Evolutionary conservation across 352 stramenopile genomes (phyloP).

Genomic region (Plasmopara muralis): DNA sequence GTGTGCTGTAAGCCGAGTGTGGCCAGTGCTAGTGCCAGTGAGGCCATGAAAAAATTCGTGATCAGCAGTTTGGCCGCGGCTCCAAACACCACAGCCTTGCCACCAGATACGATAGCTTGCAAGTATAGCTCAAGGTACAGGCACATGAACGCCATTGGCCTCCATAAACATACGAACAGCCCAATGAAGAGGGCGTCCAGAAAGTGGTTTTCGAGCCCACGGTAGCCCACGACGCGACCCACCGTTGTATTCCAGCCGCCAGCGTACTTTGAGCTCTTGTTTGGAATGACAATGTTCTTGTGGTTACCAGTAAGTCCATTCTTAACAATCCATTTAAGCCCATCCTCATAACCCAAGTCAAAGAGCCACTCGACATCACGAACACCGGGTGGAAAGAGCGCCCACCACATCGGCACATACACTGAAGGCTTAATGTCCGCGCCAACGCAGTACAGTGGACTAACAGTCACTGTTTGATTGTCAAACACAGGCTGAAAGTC

Average conservation of each 20-base stretch:
- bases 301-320: conserved; percentile 25
- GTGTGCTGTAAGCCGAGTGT: conserved; percentile 47
- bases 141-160: conserved; percentile 37
- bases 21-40: conserved; percentile 35
- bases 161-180: conserved; percentile 44
- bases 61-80: conserved; percentile 60
- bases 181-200: conserved; percentile 66
- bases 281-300: conserved; percentile 44
- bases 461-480: conserved; percentile 64
- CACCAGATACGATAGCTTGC: conserved; percentile 53
- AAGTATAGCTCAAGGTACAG: conserved; percentile 77
- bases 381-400: conserved; percentile 49
- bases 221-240: conserved; percentile 65
- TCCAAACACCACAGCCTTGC: conserved; percentile 62
- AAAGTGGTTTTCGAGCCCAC: conserved; percentile 53
- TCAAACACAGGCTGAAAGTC: conserved; percentile 81
- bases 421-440: conserved; percentile 85
- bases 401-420: conserved; percentile 86
- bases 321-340: conserved; percentile 58
- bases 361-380: conserved; percentile 82
- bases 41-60: conserved; percentile 45
- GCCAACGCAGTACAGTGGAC: conserved; percentile 78
- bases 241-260: conserved; percentile 58
- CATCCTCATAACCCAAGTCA: conserved; percentile 75
- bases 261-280: conserved; percentile 29